phyloP scores from a whole-genome alignment of 23 red algal species.

The Agarophyton chilense region DNA sequence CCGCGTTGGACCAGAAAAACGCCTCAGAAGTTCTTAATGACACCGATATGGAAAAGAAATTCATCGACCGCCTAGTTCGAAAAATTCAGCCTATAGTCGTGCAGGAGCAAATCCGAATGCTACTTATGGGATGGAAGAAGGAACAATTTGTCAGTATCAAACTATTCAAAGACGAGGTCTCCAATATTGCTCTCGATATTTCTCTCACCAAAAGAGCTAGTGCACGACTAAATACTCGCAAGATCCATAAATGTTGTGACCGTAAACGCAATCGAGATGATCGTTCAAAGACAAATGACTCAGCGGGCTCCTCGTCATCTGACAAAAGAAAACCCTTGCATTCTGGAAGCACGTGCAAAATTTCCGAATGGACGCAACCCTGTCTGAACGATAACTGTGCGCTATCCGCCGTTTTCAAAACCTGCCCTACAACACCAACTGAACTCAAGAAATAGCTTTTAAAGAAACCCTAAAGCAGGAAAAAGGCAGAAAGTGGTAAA shows the following conservation, averaged over 20 bases:
- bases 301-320: too few species aligned
- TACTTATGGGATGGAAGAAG: not conserved
- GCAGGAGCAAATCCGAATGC: not conserved
- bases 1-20: slow-evolving; percentile 6
- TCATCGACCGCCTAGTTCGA: not conserved
- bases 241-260: not conserved
- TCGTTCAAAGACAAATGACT: too few species aligned
- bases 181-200: not conserved
- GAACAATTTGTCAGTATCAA: not conserved
- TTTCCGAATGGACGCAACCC: not conserved
- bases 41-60: not conserved
- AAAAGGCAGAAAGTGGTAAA: not conserved
- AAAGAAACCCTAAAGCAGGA: not conserved
- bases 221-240: not conserved
- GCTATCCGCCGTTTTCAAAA: too few species aligned
- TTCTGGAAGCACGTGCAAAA: too few species aligned
- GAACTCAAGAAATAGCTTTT: not conserved
- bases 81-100: not conserved
- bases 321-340: too few species aligned
- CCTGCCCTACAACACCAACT: not conserved
- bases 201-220: not conserved
- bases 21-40: slow-evolving; percentile 9
- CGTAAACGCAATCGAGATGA: not conserved
- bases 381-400: too few species aligned
- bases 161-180: not conserved